phyloP scores from a whole-genome alignment of 2,329 filamentous ascomycete species.

The Epichloe bromicola region DNA sequence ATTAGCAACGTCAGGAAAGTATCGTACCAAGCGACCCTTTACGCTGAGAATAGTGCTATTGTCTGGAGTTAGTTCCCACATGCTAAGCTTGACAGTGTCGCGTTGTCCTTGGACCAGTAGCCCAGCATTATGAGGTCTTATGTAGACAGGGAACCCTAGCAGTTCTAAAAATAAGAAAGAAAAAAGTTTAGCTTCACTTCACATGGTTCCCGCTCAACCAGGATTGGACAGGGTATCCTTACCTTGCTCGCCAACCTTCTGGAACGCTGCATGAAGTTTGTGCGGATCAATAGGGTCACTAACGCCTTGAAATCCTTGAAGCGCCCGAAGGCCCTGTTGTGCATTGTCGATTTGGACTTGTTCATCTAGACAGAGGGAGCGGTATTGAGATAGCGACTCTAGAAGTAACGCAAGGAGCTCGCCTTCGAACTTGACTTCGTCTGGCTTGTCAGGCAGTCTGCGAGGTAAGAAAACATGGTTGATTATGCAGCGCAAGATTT shows the following conservation, averaged over 20 bases:
- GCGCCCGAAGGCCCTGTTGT: neutral
- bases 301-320: neutral
- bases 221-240: neutral
- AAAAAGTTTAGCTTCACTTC: neutral
- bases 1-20: neutral
- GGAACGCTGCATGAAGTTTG: neutral
- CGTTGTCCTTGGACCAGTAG: neutral
- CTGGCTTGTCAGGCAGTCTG: neutral
- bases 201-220: neutral
- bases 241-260: neutral
- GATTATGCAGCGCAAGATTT: neutral
- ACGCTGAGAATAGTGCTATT: neutral
- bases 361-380: neutral
- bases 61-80: neutral
- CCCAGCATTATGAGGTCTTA: neutral
- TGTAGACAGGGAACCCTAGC: neutral
- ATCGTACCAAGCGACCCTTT: neutral
- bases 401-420: neutral
- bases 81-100: neutral
- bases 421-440: neutral
- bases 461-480: slow-evolving; percentile 6
- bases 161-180: neutral
- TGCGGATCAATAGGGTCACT: neutral
- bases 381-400: neutral
- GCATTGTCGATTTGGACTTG: neutral